These are phyloP conservation scores for Tuber magnatum DNA, from an alignment of 495 filamentous ascomycete genomes.

Conservation along the genomic window DNA sequence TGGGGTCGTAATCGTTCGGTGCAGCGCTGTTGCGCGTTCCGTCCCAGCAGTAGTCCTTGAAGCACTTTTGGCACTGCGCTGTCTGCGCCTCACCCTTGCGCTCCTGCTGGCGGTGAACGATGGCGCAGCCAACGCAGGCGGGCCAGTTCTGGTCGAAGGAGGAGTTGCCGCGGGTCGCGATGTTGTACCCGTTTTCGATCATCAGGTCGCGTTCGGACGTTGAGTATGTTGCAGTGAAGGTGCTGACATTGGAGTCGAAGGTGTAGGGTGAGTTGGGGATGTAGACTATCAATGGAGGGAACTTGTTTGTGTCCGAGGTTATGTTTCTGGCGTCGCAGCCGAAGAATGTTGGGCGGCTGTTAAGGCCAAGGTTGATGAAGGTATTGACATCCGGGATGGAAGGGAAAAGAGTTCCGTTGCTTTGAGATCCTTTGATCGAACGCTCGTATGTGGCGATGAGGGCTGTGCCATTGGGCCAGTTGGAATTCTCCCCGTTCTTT, in stretches of 20 bases:
- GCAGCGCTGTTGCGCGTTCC: slow-evolving; percentile 53
- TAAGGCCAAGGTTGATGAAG: slow-evolving; percentile 79
- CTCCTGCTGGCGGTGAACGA: slow-evolving; percentile 67
- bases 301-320: slow-evolving; percentile 41
- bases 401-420: slow-evolving; percentile 80
- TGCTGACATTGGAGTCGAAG: slow-evolving; percentile 63
- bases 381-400: slow-evolving; percentile 73
- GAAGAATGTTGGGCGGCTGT: slow-evolving; percentile 84
- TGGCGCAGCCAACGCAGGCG: slow-evolving; percentile 76
- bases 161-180: slow-evolving; percentile 72
- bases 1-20: slow-evolving; percentile 31
- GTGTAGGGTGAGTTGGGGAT: slow-evolving; percentile 81
- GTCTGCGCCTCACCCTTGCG: slow-evolving; percentile 55
- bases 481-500: slow-evolving; percentile 38
- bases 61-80: slow-evolving; percentile 64
- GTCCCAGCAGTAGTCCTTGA: slow-evolving; percentile 80
- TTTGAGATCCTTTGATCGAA: slow-evolving; percentile 51
- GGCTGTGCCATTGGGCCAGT: slow-evolving; percentile 83
- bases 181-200: slow-evolving; percentile 75
- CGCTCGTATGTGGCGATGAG: slow-evolving; percentile 79
- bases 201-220: slow-evolving; percentile 61
- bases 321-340: slow-evolving; percentile 72
- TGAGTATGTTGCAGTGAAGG: slow-evolving; percentile 58
- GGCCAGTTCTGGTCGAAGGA: slow-evolving; percentile 66
- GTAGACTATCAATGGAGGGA: slow-evolving; percentile 73